Evolutionary conservation across 495 filamentous ascomycete species (phyloP).

Genomic region (Podospora pseudoanserina): DNA sequence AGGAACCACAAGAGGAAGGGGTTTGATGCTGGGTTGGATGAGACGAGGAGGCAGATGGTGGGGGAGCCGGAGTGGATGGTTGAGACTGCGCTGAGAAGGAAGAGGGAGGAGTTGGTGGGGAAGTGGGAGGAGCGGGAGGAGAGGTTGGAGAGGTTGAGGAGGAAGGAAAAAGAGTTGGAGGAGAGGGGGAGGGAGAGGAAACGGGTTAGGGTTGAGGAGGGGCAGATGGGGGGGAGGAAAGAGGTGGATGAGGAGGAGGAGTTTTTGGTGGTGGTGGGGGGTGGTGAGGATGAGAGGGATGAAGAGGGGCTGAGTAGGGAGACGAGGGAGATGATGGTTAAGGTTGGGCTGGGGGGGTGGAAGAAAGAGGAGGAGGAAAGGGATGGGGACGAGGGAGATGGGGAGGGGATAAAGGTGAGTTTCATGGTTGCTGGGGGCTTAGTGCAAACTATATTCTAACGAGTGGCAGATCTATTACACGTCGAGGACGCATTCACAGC

Average conservation of each 20-base stretch:
- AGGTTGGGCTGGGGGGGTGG: conserved; percentile 40
- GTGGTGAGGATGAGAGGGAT: conserved; percentile 55
- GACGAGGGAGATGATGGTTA: conserved; percentile 61
- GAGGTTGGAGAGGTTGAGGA: conserved; percentile 62
- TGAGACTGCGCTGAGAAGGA: conserved; percentile 65
- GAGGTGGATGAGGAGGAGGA: conserved; percentile 60
- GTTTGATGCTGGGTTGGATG: conserved; percentile 50
- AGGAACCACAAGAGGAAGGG: conserved; percentile 71
- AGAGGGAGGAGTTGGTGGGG: conserved; percentile 60
- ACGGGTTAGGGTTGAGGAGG: conserved; percentile 27
- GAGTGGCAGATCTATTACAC: conserved; percentile 73
- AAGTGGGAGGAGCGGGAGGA: conserved; percentile 68
- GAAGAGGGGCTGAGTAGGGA: conserved; percentile 54
- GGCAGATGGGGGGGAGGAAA: conserved; percentile 27
- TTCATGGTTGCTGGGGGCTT: no score
- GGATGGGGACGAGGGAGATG: conserved; percentile 48
- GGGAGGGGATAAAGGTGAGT: conserved; percentile 60
- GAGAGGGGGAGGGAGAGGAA: conserved; percentile 35
- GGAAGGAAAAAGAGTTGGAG: conserved; percentile 63
- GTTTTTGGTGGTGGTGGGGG: conserved; percentile 78
- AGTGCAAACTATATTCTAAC: conserved; percentile 7
- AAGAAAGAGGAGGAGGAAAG: conserved; percentile 38
- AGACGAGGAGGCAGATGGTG: conserved; percentile 45
- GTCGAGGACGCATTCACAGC: conserved; percentile 90
- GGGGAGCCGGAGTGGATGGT: conserved; percentile 89